Percentiles rank a stretch among this genome's conserved stretches.
Conservation (phyloP, 371 early-diverging fungal genomes). For the Mortierella sp. region DNA sequence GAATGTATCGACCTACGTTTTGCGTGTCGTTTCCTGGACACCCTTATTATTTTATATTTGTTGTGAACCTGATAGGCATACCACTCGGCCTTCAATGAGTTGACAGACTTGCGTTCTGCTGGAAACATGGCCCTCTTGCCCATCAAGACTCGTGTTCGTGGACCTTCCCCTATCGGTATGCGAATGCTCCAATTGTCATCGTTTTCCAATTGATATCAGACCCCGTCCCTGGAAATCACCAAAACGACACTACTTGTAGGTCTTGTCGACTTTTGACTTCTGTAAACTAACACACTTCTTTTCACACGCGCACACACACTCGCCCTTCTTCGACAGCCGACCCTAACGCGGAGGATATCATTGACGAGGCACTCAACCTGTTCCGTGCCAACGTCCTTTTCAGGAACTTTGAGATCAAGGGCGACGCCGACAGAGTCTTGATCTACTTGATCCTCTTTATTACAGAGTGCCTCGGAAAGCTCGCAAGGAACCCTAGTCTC, state of each 20-base stretch:
- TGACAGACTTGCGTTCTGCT: conserved; percentile 75
- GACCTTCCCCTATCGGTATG: conserved; percentile 83
- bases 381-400: conserved; percentile 98
- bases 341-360: conserved; percentile 82
- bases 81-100: conserved; percentile 91
- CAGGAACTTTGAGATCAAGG: conserved; percentile 98
- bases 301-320: not conserved
- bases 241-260: not conserved
- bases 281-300: not conserved
- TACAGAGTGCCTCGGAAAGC: conserved; percentile 85
- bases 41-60: not conserved
- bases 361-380: conserved; percentile 94
- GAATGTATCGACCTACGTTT: not conserved
- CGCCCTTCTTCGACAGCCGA: conserved; percentile 62
- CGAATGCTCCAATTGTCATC: not conserved
- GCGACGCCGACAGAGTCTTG: conserved; percentile 91
- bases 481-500: conserved; percentile 73
- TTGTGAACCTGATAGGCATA: conserved; percentile 75
- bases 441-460: conserved; percentile 96
- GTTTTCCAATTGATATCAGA: not conserved
- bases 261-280: not conserved
- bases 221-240: not conserved
- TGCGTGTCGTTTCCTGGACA: conserved; percentile 3
- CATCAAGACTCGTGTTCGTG: conserved; percentile 88
- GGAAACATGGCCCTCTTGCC: conserved; percentile 94